Evolutionary conservation across 1,139 yeast genomes (phyloP), one percentile per base, ranked within the genome.

Genomic region (Geotrichum aggregatum): DNA sequence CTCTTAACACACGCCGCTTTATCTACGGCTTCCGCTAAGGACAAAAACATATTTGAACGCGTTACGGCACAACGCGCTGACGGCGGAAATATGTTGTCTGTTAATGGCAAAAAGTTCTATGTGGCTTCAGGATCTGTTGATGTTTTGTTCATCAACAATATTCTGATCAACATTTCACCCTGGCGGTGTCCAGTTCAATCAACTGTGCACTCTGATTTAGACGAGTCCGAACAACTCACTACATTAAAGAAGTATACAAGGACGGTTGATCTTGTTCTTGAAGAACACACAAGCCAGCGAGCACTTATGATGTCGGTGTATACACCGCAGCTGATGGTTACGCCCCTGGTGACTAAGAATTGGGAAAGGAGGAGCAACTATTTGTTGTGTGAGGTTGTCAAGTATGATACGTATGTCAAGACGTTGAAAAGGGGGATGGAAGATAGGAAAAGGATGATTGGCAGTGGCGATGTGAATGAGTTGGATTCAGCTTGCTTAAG

Each of bases 101-200:
- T 8, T 21, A 7, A 21, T 3, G 49, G 44, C 16, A 33, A 50
- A 3, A 46, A 39, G 13, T 57, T 49, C 22, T 19, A 14, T 21
- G 51, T 61, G 14, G 48, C 56, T 1, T 51, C 61, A 7, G 55
- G 54, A 1, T 47, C 59, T n/a, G 50, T 43, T 44, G 68, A 65
- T 36, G 47, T 61, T n/a, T 49, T 66, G 19, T 52, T 56, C 10
- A 55, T 65, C 30, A 60, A 59, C 40, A 54, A 57, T 22, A 55
- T 55, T 30, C 50, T 55, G 30, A 60, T 66, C 49, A 56, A 58
- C 16, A 56, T 69, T 35, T 59, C 60, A 16, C 64, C 62, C n/a
- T 70, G 73, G 73, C 56, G 56, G 22, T 61, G 65, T 14, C 72
- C 70, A 2, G 59, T 63, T 21, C 56, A 60, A 8, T 63, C 69